Conservation (phyloP, 2,329 filamentous ascomycete genomes). For the Bipolaris victoriae region DNA sequence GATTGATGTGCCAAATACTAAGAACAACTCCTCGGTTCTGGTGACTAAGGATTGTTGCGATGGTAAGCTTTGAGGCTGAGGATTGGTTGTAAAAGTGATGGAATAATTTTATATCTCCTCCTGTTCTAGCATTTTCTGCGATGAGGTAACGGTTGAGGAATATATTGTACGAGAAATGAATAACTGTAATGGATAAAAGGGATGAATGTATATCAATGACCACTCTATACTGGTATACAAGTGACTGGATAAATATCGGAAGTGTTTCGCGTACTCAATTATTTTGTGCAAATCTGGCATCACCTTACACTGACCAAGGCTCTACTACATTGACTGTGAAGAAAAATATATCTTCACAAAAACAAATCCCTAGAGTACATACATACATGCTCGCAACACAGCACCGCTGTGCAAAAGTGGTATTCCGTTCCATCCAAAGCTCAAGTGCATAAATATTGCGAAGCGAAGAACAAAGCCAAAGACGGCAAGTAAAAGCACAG, state of each 20-base stretch:
- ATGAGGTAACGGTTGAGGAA: too few species aligned
- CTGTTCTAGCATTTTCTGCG: background rate
- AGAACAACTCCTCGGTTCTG: conserved; percentile 40
- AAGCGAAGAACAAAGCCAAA: background rate
- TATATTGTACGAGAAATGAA: too few species aligned
- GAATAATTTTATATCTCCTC: background rate
- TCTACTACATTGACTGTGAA: too few species aligned
- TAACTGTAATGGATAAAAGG: too few species aligned
- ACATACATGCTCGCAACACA: background rate
- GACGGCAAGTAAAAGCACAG: background rate
- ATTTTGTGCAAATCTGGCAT: too few species aligned
- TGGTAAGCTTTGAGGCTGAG: conserved; percentile 22
- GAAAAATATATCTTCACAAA: background rate
- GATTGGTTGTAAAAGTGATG: background rate
- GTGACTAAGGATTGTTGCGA: conserved; percentile 36
- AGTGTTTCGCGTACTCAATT: too few species aligned
- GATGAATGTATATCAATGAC: too few species aligned
- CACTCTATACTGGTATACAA: too few species aligned
- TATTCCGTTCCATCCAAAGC: background rate
- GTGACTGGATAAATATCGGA: too few species aligned
- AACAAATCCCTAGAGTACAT: background rate
- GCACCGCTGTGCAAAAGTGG: conserved; percentile 1
- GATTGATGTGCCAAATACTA: conserved; percentile 58
- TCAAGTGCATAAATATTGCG: too few species aligned
- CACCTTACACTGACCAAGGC: too few species aligned